These are phyloP conservation scores for Collariella sp. DNA, from an alignment of 495 filamentous ascomycete genomes.

Conservation along the genomic window DNA sequence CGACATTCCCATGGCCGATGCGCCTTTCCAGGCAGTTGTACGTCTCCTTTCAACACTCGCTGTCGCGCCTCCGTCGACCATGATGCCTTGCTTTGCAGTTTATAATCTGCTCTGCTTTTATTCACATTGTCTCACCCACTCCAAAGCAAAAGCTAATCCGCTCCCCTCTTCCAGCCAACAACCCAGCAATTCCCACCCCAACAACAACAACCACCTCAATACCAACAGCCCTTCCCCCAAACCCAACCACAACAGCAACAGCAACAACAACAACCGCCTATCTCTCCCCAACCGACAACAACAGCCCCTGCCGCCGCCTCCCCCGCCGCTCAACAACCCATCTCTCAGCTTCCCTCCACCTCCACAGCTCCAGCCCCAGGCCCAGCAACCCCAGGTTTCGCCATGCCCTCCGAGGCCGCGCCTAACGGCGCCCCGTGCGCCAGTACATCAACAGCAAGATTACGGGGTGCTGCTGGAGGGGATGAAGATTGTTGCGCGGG, in stretches of 20 bases:
- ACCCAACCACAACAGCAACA: conserved; percentile 1
- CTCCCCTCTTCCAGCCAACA: not conserved
- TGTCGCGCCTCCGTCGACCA: too few relatives aligned
- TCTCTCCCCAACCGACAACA: conserved; percentile 19
- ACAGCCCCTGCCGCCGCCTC: not conserved
- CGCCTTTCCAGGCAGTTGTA: conserved; percentile 17
- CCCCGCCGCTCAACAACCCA: not conserved
- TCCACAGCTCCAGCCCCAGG: not conserved
- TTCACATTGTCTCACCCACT: not conserved
- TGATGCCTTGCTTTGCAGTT: too few relatives aligned
- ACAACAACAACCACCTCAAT: conserved; percentile 1
- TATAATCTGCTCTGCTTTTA: not conserved
- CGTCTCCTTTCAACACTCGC: not conserved
- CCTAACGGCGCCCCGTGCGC: conserved; percentile 78
- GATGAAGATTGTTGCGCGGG: conserved; percentile 78
- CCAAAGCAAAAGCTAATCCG: conserved; percentile 1
- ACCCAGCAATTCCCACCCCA: not conserved
- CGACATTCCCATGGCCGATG: conserved; percentile 28
- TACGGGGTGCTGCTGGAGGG: conserved; percentile 79
- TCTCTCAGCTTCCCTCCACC: not conserved
- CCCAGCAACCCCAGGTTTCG: conserved; percentile 20
- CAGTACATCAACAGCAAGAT: conserved; percentile 87
- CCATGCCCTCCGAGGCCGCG: conserved; percentile 45
- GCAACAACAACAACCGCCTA: conserved; percentile 28
- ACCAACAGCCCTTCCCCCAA: conserved; percentile 5